Conservation (phyloP, 129 eudicot species). For the Pittosporum tobira region DNA sequence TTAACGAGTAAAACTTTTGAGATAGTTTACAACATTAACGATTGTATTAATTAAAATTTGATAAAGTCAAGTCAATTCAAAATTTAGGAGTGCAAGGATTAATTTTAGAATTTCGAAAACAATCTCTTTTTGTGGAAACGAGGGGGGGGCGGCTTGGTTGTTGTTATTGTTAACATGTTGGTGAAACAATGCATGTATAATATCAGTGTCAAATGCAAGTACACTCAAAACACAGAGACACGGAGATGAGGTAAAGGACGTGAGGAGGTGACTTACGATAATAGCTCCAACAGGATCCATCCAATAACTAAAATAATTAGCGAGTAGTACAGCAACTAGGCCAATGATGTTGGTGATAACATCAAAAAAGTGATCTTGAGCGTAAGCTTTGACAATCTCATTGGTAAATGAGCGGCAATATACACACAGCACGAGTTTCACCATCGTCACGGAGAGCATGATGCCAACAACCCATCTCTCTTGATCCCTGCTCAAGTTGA, state of each 20-base stretch:
- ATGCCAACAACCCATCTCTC: conserved; percentile 78
- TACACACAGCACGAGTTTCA: conserved; percentile 49
- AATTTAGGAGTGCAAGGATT: too few relatives aligned
- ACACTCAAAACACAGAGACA: not conserved
- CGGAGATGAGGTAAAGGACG: not conserved
- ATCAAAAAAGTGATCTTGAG: conserved; percentile 85
- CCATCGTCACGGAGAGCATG: conserved; percentile 75
- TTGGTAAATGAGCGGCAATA: conserved; percentile 74
- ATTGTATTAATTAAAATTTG: too few relatives aligned
- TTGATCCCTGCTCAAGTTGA: conserved; percentile 53
- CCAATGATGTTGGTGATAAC: conserved; percentile 79
- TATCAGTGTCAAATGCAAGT: conserved; percentile 1
- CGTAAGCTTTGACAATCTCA: conserved; percentile 88
- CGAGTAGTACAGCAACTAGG: conserved; percentile 64
- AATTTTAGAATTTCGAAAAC: too few relatives aligned
- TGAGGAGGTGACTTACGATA: conserved; percentile 39
- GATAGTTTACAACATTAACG: too few relatives aligned
- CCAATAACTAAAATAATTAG: conserved; percentile 66
- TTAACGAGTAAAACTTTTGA: too few relatives aligned
- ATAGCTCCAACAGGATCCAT: conserved; percentile 90
- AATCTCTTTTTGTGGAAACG: too few relatives aligned
- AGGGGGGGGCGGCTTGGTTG: too few relatives aligned
- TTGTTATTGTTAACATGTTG: too few relatives aligned
- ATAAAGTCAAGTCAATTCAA: too few relatives aligned
- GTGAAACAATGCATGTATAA: too few relatives aligned